Base-by-base conservation (phyloP, 192 early-diverging fungal genomes). In the Haplosporangium gracile region DNA sequence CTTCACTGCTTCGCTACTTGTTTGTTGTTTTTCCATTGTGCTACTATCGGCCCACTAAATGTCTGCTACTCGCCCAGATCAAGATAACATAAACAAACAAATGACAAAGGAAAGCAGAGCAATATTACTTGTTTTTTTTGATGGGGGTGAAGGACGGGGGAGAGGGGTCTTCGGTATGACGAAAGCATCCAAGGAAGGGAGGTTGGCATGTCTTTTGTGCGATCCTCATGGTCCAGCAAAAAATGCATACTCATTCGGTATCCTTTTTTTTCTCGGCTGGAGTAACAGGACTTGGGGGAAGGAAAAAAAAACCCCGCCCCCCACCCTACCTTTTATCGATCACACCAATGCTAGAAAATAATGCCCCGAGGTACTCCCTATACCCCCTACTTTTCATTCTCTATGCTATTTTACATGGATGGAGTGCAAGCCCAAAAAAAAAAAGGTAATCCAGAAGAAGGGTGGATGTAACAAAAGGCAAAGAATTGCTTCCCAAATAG, bases 401-500 rank as follows among this genome's bases (percentile, higher is more conserved):
- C 26, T 16, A 16, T 70, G 13, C 5, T 16, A 0, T 40, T 10
- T 2, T 18, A n/a, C 69, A 70, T 20, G 69, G 38, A 20, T 9
- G 15, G 69, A 40, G 38, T 9, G 24, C 18, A 70, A 42, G 38
- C 69, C n/a, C n/a, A 38, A 5, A 16, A 32, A 70, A 38, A 32
- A 11, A 70, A 38, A 70, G 11, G 68, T 2, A 2, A 36, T 36
- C 36, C 36, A 36, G 34, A 69, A 4, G 20, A 11, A 0, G 68
- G 26, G 36, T 26, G 32, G 38, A 70, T 36, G 32, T 70, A 70
- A 70, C 13, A 5, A 26, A 70, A 6, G 32, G n/a, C n/a, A n/a
- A 20, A 26, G 20, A 29, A 72, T 72, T 72, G 71, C 11, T 49
- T 72, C 40, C 71, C 45, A 72, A 72, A 72, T 72, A 51, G 26